phyloP scores from a whole-genome alignment of 345 rosid species.

The Murraya koenigii region DNA sequence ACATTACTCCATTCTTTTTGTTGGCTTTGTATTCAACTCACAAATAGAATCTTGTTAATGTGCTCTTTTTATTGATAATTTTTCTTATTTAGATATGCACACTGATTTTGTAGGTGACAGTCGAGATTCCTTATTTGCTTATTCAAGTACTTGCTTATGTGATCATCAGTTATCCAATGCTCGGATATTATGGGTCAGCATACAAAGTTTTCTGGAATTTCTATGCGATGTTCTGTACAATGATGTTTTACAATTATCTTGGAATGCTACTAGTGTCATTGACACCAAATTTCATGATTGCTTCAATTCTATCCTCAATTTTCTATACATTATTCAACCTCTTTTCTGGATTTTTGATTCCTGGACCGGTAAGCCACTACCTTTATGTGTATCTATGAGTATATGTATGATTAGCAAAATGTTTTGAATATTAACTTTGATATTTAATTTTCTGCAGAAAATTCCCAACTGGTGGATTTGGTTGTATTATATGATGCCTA shows the following conservation, averaged over 20 bases:
- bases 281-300: conserved; percentile 61
- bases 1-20: no score
- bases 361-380: conserved; percentile 50
- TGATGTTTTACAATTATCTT: conserved; percentile 55
- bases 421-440: neutral
- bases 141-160: conserved; percentile 39
- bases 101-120: conserved; percentile 41
- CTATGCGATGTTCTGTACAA: conserved; percentile 53
- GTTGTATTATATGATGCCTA: conserved; percentile 59
- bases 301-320: conserved; percentile 43
- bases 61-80: no score
- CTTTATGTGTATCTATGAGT: no score
- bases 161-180: conserved; percentile 61
- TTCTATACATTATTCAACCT: conserved; percentile 47
- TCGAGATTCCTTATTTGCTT: conserved; percentile 69
- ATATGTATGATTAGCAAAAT: no score
- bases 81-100: neutral
- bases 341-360: conserved; percentile 69
- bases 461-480: conserved; percentile 91
- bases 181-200: conserved; percentile 51
- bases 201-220: conserved; percentile 64
- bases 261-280: conserved; percentile 64
- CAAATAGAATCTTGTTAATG: no score
- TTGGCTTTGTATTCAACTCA: no score
- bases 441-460: conserved; percentile 38